Evolutionary conservation across 352 stramenopile genomes (phyloP).

Genomic region (Globisporangium mamillatum): DNA sequence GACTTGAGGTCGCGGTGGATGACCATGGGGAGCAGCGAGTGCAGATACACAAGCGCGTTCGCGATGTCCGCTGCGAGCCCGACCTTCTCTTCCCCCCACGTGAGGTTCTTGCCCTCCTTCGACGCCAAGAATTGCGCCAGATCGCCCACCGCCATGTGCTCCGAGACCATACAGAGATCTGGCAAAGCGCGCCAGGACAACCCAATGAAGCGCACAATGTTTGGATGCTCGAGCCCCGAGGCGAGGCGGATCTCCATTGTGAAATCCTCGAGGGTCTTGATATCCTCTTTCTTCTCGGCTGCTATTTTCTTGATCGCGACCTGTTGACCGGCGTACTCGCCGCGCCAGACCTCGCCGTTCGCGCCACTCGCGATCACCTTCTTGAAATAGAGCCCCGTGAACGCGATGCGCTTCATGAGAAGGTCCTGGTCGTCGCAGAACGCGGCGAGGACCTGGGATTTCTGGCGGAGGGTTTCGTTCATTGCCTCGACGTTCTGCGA

Average conservation of each 20-base stretch:
- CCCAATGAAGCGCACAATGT: slow-evolving; percentile 50
- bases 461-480: slow-evolving; percentile 32
- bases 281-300: slow-evolving; percentile 12
- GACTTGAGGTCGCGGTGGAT: slow-evolving; percentile 51
- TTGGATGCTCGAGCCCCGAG: slow-evolving; percentile 44
- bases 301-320: slow-evolving; percentile 30
- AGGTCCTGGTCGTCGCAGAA: slow-evolving; percentile 25
- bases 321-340: slow-evolving; percentile 13
- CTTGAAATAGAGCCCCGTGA: slow-evolving; percentile 8
- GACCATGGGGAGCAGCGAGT: slow-evolving; percentile 43
- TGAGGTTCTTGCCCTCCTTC: slow-evolving; percentile 27
- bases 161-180: slow-evolving; percentile 46
- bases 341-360: slow-evolving; percentile 24
- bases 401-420: slow-evolving; percentile 21
- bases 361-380: slow-evolving; percentile 19
- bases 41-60: slow-evolving; percentile 51
- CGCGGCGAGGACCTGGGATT: slow-evolving; percentile 24
- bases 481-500: slow-evolving; percentile 31
- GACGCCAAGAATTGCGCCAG: slow-evolving; percentile 33
- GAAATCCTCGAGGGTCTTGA: slow-evolving; percentile 35
- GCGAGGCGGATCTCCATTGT: slow-evolving; percentile 48
- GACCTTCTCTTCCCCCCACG: slow-evolving; percentile 41
- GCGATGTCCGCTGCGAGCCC: slow-evolving; percentile 38
- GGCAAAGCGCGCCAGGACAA: slow-evolving; percentile 45
- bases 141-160: slow-evolving; percentile 38